Evolutionary conservation across 2,329 filamentous ascomycete species (phyloP), one percentile per base, ranked within the genome.

Genomic region (Trichoderma harzianum): DNA sequence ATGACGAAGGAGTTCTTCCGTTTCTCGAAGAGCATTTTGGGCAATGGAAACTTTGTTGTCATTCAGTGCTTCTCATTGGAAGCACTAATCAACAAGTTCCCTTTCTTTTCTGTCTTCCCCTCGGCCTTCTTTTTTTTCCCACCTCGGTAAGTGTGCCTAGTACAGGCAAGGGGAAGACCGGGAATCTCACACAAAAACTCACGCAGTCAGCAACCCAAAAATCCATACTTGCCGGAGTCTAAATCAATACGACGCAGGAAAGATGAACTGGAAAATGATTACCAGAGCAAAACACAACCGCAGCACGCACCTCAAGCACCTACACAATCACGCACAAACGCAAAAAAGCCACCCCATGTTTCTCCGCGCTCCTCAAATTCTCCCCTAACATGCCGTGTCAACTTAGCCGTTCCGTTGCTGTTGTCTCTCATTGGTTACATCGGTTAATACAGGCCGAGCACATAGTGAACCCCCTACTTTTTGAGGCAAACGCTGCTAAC

Each of bases 381-480:
- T 51, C 30, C 21, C 28, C 53, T 60, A 36, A 18, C 43, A 30
- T 34, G n/a, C 30, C 53, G 24, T 60, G 53, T 36, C 21, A 60
- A 60, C 24, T 43, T 58, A n/a, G 64, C 53, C 32, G 32, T 67
- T 67, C 36, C 30, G n/a, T 36, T 55, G 4, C 43, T 53, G 21
- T 68, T 53, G 55, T 61, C 55, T 61, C 66, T 61, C 55, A 60
- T 69, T 61, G 55, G 66, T 51, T 61, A 34, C 28, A 61, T 69
- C 55, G 66, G 55, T 36, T 61, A 43, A 51, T 32, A 16, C 51
- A 30, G 34, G 34, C 24, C 39, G 11, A 43, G 39, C 10, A 58
- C 21, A n/a, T 57, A 3, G 5, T 16, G 26, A 51, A 65, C 43
- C 18, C 36, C 34, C 34, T 58, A 21, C 30, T 28, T n/a, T 39